Base-by-base conservation (phyloP, 2,329 filamentous ascomycete species). In the Atkinsonella texensis region DNA sequence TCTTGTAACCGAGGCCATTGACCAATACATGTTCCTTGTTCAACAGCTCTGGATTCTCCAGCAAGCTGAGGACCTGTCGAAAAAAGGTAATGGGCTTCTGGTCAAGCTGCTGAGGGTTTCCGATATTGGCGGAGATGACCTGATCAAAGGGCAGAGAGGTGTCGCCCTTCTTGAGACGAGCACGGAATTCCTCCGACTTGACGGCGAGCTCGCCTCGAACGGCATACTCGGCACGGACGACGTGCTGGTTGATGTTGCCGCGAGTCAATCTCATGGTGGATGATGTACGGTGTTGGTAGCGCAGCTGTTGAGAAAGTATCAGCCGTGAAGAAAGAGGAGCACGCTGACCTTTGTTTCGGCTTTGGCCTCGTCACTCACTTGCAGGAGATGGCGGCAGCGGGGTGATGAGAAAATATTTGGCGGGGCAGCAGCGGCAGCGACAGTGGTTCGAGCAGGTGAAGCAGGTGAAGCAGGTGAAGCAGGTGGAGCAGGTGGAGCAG, bases 41-140 rank as follows among this genome's bases (percentile, higher is more conserved):
- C 54, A 98, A 76, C 35, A 98, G 75, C 52, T 75, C 68, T 1
- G 93, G 93, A 74, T 97, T 90, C 76, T 98, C 93, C 53, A 97
- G 71, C 56, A 98, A 70, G 71, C 89, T 95, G 63, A 93, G 79
- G 31, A 98, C 93, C 73, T 98, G 91, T 60, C 93, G 84, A 81
- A 98, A 96, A 77, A 96, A 98, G 60, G 93, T 98, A 63, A 98
- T 91, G 63, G 93, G 93, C 77, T 97, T 94, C 78, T 98, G 93
- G 72, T 96, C 93, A 56, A 98, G 82, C 73, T 98, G 93, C 72
- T 98, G 93, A 4, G 93, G 93, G 75, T 98, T 98, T 65, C 93
- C 93, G 64, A 98, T 98, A 74, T 98, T 98, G 71, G 93, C 93
- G 56, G 87, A 90, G 72, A 98, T 91, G 69, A 98, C 84, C 54